Base-by-base conservation (phyloP, 441 rosid species). In the Isatis lusitanica region DNA sequence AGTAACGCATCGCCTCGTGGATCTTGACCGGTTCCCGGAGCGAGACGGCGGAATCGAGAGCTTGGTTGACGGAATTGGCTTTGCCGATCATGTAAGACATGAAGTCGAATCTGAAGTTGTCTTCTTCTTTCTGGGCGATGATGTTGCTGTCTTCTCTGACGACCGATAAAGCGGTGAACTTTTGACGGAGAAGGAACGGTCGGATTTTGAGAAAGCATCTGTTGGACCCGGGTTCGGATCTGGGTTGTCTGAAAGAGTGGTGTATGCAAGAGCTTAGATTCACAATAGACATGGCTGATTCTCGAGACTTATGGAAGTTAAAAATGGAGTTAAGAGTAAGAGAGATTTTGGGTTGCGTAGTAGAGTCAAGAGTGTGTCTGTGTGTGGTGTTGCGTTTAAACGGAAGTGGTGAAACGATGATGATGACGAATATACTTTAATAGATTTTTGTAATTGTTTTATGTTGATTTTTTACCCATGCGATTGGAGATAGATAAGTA, bases 1-100 rank as follows among this genome's bases (percentile, higher is more conserved):
- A 92, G 79, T 88, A 90, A 1, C 97, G 82, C 94, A 92, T 92
- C 6, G 94, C 84, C 56, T 88, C 90, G 57, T 88, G 89, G 70
- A 92, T 88, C 77, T 84, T 88, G n/a, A 65, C 44, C 6, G 92
- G 90, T 9, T 85, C 84, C 0, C 80, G 75, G 61, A 90, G 73
- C 1, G 86, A 65, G 18, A 92, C 85, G 35, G 90, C 85, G n/a
- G 82, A 77, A 4, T 86, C 89, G 8, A 92, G 70, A 33, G 96
- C 94, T 38, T 79, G 86, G 68, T 87, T 87, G 47, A 90, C 84
- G 24, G 81, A 51, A 16, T 13, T 46, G 7, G 85, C 90, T 71
- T 83, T 92, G 6, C 78, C 75, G 35, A 78, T 31, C 94, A 90
- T 86, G 81, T 90, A 87, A 38, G 83, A 63, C 62, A 84, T 81